Conservation (phyloP, 2,329 filamentous ascomycete genomes). For the Zymoseptoria pseudotritici region DNA sequence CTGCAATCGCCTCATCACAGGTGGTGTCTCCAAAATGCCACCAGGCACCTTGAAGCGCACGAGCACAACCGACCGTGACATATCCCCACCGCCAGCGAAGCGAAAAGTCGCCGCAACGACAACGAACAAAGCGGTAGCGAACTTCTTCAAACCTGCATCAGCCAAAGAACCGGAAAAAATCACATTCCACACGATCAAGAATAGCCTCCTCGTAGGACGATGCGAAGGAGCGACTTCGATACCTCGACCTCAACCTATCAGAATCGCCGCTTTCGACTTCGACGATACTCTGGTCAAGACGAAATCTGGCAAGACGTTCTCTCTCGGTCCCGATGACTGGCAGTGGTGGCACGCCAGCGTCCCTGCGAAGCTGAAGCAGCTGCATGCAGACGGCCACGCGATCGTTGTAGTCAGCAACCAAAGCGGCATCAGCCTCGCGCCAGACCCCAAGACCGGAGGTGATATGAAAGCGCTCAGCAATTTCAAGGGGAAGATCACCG, state of each 20-base stretch:
- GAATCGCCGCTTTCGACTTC: slow-evolving; percentile 66
- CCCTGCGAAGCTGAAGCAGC: slow-evolving; percentile 56
- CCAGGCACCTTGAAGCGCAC: slow-evolving; percentile 29
- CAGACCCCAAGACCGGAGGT: slow-evolving; percentile 56
- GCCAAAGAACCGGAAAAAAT: slow-evolving; percentile 74
- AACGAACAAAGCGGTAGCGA: slow-evolving; percentile 60
- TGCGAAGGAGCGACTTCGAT: slow-evolving; percentile 40
- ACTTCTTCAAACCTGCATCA: slow-evolving; percentile 81
- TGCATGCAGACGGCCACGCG: slow-evolving; percentile 67
- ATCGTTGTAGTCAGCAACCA: slow-evolving; percentile 85
- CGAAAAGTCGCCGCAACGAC: slow-evolving; percentile 48
- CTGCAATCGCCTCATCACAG: background rate
- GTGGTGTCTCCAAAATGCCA: slow-evolving; percentile 6
- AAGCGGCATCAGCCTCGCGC: slow-evolving; percentile 66
- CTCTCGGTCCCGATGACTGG: slow-evolving; percentile 69
- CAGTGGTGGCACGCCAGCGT: slow-evolving; percentile 82
- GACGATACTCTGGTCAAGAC: slow-evolving; percentile 83
- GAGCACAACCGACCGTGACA: slow-evolving; percentile 34
- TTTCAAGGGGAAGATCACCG: slow-evolving; percentile 75
- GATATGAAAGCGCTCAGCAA: slow-evolving; percentile 61
- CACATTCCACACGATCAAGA: slow-evolving; percentile 60
- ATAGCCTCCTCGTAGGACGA: slow-evolving; percentile 67
- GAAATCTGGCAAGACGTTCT: slow-evolving; percentile 72
- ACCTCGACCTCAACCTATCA: slow-evolving; percentile 36
- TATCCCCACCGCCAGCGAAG: slow-evolving; percentile 53